Conservation (phyloP, 257 asterid genomes). For the Solanum tarijense region DNA sequence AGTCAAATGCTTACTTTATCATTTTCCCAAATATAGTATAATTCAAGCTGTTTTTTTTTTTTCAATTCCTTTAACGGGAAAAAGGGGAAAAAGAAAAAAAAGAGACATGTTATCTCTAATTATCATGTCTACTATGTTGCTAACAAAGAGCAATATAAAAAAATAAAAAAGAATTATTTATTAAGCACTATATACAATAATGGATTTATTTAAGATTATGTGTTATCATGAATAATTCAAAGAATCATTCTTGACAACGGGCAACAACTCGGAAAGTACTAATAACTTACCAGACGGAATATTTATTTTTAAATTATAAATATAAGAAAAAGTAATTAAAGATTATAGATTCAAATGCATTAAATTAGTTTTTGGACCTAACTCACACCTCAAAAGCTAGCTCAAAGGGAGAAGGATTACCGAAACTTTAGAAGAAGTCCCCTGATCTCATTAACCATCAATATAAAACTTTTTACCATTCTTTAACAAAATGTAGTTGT, state of each 20-base stretch:
- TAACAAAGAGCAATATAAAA: neutral
- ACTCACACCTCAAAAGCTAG: too few species aligned
- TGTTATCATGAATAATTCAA: neutral
- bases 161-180: neutral
- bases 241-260: neutral
- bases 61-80: neutral
- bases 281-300: neutral
- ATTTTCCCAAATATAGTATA: neutral
- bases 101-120: neutral
- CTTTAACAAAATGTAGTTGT: too few species aligned
- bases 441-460: too few species aligned
- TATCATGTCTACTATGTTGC: neutral
- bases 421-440: too few species aligned
- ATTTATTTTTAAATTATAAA: neutral
- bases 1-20: neutral
- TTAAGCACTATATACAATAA: neutral
- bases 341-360: too few species aligned
- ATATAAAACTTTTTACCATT: too few species aligned
- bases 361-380: too few species aligned
- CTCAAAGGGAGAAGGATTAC: too few species aligned
- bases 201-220: neutral
- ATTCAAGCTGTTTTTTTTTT: neutral
- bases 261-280: neutral
- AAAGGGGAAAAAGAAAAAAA: neutral
- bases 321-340: too few species aligned